Conservation (phyloP, 2,329 filamentous ascomycete species). For the Sporothrix mexicana region DNA sequence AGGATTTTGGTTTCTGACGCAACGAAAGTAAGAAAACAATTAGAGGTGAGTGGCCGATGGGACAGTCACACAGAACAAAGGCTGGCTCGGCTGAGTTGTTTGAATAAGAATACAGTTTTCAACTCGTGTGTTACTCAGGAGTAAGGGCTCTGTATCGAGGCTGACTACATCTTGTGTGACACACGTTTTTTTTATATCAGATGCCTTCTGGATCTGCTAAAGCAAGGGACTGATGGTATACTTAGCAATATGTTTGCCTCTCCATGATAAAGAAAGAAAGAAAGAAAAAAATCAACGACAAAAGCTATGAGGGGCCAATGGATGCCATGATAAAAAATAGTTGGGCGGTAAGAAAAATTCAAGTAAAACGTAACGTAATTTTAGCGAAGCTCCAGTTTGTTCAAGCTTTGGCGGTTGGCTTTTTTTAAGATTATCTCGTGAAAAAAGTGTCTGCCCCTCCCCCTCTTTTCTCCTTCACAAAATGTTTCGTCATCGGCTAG, state of each 20-base stretch:
- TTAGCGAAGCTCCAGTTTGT: neutral
- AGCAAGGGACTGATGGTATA: neutral
- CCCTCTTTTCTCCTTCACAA: neutral
- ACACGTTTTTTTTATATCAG: neutral
- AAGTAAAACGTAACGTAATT: neutral
- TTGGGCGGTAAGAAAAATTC: neutral
- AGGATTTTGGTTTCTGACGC: neutral
- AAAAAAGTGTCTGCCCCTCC: conserved; percentile 7
- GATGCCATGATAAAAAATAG: neutral
- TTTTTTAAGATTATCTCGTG: conserved; percentile 18
- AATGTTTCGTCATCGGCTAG: neutral
- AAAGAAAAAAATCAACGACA: neutral
- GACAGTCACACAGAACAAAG: neutral
- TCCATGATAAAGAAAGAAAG: neutral
- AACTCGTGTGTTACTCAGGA: neutral
- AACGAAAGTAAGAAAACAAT: neutral
- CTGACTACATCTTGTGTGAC: neutral
- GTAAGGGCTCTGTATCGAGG: neutral
- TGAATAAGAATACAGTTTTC: neutral
- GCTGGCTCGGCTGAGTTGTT: too few relatives aligned
- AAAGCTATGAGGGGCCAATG: conserved; percentile 15
- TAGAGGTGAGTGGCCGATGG: neutral
- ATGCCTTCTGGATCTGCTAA: neutral
- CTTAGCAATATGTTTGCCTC: neutral
- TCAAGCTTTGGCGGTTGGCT: conserved; percentile 8